Evolutionary conservation across 106 monocot genomes (phyloP).

Genomic region (Xerophyta viscosa): DNA sequence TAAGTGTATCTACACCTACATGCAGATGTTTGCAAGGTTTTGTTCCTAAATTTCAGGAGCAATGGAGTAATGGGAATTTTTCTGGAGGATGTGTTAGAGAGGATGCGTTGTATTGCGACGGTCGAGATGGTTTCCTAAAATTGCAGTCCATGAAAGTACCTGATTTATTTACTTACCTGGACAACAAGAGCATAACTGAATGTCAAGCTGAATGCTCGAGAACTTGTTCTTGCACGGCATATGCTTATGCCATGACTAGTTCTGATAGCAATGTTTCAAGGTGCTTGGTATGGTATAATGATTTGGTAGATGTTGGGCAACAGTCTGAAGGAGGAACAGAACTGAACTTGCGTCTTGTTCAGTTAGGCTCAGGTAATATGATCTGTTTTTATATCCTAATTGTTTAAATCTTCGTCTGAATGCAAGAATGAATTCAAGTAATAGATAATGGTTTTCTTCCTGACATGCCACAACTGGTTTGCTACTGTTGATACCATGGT

Average conservation of each 20-base stretch:
- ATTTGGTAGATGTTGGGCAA: constrained; percentile 12
- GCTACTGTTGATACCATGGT: too few species aligned
- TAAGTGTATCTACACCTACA: background rate
- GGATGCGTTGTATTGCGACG: constrained; percentile 2
- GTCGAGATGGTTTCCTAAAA: constrained; percentile 8
- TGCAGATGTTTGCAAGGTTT: constrained; percentile 28
- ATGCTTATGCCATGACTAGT: constrained; percentile 9
- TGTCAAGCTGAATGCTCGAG: constrained; percentile 11
- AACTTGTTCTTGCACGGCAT: constrained; percentile 22
- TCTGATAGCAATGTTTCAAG: background rate
- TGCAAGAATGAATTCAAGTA: too few species aligned
- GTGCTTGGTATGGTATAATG: constrained; percentile 25
- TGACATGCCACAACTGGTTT: too few species aligned
- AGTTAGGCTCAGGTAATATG: background rate
- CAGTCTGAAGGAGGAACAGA: background rate
- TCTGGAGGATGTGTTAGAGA: constrained; percentile 20
- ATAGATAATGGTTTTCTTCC: too few species aligned
- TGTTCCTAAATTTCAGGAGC: constrained; percentile 7
- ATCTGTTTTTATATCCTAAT: too few species aligned
- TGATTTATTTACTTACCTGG: background rate
- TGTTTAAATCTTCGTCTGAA: too few species aligned
- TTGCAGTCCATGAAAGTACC: constrained; percentile 14
- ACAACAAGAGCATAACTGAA: background rate
- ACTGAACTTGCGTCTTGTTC: constrained; percentile 14
- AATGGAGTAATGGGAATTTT: constrained; percentile 6